Percentiles rank a stretch among this genome's conserved stretches.
Evolutionary conservation across 164 flowering plant genomes (phyloP).

Genomic region (Nelumbo lutea): DNA sequence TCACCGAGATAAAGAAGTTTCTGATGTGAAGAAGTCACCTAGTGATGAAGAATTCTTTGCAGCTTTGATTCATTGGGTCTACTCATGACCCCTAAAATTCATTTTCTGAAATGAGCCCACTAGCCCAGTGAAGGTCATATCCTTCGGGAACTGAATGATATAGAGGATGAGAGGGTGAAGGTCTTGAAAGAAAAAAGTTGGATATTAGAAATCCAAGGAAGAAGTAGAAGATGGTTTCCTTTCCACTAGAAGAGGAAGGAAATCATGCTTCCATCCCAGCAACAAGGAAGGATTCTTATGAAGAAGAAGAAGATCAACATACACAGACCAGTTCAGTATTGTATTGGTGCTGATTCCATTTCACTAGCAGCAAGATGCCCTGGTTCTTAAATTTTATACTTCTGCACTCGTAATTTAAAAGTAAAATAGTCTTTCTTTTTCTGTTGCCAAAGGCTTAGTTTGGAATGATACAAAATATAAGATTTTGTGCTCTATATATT

Average conservation of each 20-base stretch:
- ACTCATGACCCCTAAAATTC: constrained; percentile 77
- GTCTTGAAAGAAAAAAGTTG: constrained; percentile 10
- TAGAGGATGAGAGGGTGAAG: constrained; percentile 16
- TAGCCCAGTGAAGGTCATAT: constrained; percentile 21
- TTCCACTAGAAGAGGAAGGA: constrained; percentile 14
- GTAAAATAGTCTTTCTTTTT: no score
- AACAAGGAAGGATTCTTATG: constrained; percentile 34
- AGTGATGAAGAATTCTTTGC: constrained; percentile 66
- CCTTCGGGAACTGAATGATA: constrained; percentile 22
- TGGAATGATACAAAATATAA: no score
- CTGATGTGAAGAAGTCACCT: constrained; percentile 66
- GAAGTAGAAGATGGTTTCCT: constrained; percentile 33
- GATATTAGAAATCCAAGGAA: constrained; percentile 15
- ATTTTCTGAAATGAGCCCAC: constrained; percentile 40
- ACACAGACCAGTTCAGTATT: constrained; percentile 60
- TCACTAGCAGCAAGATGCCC: constrained; percentile 68
- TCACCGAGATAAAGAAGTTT: constrained; percentile 66
- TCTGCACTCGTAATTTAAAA: constrained; percentile 39
- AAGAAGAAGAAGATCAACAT: constrained; percentile 84
- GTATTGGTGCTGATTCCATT: constrained; percentile 25
- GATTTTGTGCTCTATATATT: no score
- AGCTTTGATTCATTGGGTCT: constrained; percentile 52
- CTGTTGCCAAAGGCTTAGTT: no score
- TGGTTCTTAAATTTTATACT: constrained; percentile 73
- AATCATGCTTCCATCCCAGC: constrained; percentile 31